phyloP scores from a whole-genome alignment of 1,139 yeast genomes.

The Hyphopichia buzzinii region DNA sequence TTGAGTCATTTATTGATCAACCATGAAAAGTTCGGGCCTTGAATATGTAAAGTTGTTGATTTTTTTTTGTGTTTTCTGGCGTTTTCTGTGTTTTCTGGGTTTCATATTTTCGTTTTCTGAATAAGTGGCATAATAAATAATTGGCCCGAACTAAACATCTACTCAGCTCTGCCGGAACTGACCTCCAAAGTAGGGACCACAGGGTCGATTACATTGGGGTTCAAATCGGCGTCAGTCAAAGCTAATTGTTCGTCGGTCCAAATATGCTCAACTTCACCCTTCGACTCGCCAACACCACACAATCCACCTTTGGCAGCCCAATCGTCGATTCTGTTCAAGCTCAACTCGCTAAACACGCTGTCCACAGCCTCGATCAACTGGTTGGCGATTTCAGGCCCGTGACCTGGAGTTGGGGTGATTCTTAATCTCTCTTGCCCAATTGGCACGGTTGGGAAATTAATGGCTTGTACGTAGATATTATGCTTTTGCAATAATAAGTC shows the following conservation, averaged over 20 bases:
- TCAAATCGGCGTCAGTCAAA: slow-evolving; percentile 60
- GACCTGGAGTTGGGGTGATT: slow-evolving; percentile 98
- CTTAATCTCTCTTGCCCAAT: slow-evolving; percentile 94
- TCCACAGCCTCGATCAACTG: slow-evolving; percentile 76
- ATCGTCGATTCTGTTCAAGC: slow-evolving; percentile 70
- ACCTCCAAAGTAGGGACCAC: slow-evolving; percentile 59
- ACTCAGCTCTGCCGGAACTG: slow-evolving; percentile 56
- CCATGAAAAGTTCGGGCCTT: no score
- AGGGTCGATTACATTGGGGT: slow-evolving; percentile 64
- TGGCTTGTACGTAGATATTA: slow-evolving; percentile 93
- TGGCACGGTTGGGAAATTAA: slow-evolving; percentile 96
- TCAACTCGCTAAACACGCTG: slow-evolving; percentile 72
- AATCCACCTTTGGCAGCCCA: slow-evolving; percentile 83
- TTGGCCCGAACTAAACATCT: slow-evolving; percentile 7
- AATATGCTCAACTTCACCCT: slow-evolving; percentile 52
- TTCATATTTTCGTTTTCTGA: no score
- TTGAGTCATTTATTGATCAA: no score
- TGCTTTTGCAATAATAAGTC: slow-evolving; percentile 83
- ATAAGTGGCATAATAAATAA: background rate
- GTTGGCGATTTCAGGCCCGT: slow-evolving; percentile 71
- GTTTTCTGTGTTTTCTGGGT: no score
- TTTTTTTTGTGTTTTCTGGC: slow-evolving; percentile 1
- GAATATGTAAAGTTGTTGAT: no score
- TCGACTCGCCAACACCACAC: slow-evolving; percentile 76
- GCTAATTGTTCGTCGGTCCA: slow-evolving; percentile 84